phyloP scores from a whole-genome alignment of 164 flowering plant species.

The Aristolochia californica region DNA sequence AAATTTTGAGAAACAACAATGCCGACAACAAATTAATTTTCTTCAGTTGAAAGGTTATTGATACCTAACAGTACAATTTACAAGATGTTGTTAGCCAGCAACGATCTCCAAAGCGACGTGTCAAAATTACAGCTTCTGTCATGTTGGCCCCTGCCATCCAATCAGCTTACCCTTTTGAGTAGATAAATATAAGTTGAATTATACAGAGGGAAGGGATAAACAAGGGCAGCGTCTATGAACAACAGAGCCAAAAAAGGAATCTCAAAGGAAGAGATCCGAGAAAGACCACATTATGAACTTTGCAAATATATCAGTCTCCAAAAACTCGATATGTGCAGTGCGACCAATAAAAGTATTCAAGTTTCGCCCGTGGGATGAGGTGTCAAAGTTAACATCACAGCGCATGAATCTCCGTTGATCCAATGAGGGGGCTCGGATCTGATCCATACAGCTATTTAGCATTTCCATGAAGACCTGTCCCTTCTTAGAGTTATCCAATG shows the following conservation, averaged over 20 bases:
- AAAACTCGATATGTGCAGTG: conserved; percentile 93
- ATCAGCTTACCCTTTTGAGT: not conserved
- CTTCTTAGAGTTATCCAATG: conserved; percentile 65
- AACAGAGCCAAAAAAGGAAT: not conserved
- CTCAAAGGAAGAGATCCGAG: conserved; percentile 56
- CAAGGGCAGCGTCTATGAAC: not conserved
- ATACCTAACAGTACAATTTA: not conserved
- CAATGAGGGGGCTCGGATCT: conserved; percentile 60
- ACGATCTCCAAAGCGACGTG: not conserved
- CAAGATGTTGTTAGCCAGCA: not conserved
- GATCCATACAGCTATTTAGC: conserved; percentile 90
- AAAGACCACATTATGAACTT: conserved; percentile 94
- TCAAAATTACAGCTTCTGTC: not conserved
- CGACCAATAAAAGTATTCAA: conserved; percentile 82
- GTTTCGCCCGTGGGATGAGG: conserved; percentile 67
- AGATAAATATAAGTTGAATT: not conserved
- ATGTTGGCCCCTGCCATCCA: not conserved
- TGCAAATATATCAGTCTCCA: conserved; percentile 81
- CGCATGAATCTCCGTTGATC: conserved; percentile 79
- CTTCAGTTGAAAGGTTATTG: no score
- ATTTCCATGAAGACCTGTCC: conserved; percentile 72
- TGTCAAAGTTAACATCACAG: conserved; percentile 87
- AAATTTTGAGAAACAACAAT: no score
- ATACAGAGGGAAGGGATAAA: no score
- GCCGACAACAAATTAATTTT: no score